These are phyloP conservation scores for Rusavskia elegans DNA, from an alignment of 495 filamentous ascomycete species.

Conservation along the genomic window DNA sequence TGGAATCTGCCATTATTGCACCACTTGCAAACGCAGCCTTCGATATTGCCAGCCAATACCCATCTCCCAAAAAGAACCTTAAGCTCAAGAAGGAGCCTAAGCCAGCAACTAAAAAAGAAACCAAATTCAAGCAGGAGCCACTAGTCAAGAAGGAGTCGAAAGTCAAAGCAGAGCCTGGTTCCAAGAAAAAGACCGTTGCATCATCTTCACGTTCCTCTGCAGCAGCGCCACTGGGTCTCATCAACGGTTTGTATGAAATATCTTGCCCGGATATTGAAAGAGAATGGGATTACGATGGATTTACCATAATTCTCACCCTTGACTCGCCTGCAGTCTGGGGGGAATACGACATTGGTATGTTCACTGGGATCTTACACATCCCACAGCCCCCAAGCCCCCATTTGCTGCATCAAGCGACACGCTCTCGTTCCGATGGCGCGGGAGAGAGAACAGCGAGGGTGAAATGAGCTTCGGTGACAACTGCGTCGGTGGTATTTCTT, in stretches of 20 bases:
- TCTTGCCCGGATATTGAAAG: conserved; percentile 6
- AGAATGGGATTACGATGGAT: conserved; percentile 1
- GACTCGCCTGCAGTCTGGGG: conserved; percentile 12
- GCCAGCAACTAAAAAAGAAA: conserved; percentile 9
- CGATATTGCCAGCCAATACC: not conserved
- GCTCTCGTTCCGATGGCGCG: conserved; percentile 8
- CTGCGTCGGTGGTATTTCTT: conserved; percentile 1
- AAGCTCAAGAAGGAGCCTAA: conserved; percentile 7
- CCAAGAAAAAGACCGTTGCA: conserved; percentile 9
- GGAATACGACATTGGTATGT: conserved; percentile 14
- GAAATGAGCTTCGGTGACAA: conserved; percentile 8
- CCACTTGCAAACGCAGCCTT: not conserved
- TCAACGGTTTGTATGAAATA: conserved; percentile 30
- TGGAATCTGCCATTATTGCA: not conserved
- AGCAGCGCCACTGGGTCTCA: conserved; percentile 19
- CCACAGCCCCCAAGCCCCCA: conserved; percentile 9
- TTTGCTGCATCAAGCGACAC: not conserved
- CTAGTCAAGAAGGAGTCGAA: conserved; percentile 10
- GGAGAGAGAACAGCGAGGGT: conserved; percentile 9
- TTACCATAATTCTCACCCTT: conserved; percentile 9
- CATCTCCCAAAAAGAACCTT: conserved; percentile 11
- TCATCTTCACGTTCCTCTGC: not conserved
- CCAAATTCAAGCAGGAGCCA: conserved; percentile 6
- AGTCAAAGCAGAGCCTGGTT: conserved; percentile 6
- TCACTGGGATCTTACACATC: conserved; percentile 11